phyloP scores from a whole-genome alignment of 345 rosid genomes.

The Microthlaspi erraticum region DNA sequence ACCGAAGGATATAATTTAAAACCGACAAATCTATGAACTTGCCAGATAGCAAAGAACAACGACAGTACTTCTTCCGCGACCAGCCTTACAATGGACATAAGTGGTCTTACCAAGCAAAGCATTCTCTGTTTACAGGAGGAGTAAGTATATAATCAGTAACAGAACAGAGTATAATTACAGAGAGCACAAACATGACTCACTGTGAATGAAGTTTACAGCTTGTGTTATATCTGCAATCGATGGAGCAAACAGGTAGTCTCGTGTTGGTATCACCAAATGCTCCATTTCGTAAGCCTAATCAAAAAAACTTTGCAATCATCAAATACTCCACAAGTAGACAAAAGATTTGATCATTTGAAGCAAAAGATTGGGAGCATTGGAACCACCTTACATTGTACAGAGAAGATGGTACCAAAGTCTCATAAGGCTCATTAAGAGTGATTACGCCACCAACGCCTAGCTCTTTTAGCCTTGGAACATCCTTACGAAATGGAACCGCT shows the following conservation, averaged over 20 bases:
- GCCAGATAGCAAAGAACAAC: constrained; percentile 91
- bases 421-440: constrained; percentile 82
- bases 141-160: background rate
- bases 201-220: constrained; percentile 77
- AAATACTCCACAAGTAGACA: constrained; percentile 10
- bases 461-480: constrained; percentile 72
- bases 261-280: constrained; percentile 85
- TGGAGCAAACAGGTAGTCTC: constrained; percentile 92
- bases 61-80: constrained; percentile 92
- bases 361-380: background rate
- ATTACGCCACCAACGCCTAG: constrained; percentile 82
- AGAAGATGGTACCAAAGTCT: constrained; percentile 79
- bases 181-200: constrained; percentile 47
- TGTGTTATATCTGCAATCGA: constrained; percentile 58
- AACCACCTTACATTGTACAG: constrained; percentile 66
- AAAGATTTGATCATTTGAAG: background rate
- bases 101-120: constrained; percentile 66
- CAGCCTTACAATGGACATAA: constrained; percentile 95
- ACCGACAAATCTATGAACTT: constrained; percentile 12
- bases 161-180: background rate
- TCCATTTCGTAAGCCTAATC: constrained; percentile 74
- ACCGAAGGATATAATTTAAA: background rate
- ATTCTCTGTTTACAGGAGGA: constrained; percentile 51
- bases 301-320: background rate
- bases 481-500: constrained; percentile 89